Evolutionary conservation across 2,329 filamentous ascomycete genomes (phyloP), one percentile per base, ranked within the genome.

Genomic region (Xylaria polymorpha): DNA sequence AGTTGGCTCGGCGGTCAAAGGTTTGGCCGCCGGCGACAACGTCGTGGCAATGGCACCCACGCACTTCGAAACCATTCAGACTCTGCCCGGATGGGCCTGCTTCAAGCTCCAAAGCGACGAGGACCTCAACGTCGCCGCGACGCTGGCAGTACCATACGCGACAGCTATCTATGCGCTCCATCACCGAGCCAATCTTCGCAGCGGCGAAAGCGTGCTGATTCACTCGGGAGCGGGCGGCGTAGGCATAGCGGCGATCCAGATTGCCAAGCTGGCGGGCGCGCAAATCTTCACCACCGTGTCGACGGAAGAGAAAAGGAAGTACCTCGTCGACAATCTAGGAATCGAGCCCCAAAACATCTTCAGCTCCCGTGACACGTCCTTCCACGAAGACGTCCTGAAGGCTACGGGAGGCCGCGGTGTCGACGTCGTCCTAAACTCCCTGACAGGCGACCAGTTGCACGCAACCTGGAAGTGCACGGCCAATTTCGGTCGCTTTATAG

Each of bases 151-250:
- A 0, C 41, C 25, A 0, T 70, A 64, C 14, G 25, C 20, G 3
- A 64, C 67, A 1, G 67, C 67, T 20, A 5, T 70, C 1, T 66
- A 43, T 15, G 59, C 64, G 10, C 5, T 70, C 4, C 35, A 35
- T 3, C 22, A 70, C 20, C 59, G 46, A 3, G 67, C 60, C 1
- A 37, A 46, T 70, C 2, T 39, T 46, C 1, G 39, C 53, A 1
- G 64, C n/a, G n/a, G 64, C 0, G 67, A 70, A 4, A 64, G 55
- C 0, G 56, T 70, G 2, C 14, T 70, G 1, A 62, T 70, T 12
- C 64, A 71, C 35, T n/a, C 48, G 66, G 63, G 63, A 18, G 63
- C 63, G 2, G 63, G 63, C 1, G 55, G 55, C 20, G 63, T 60
- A 0, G 63, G 63, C 14, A 65, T 59, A 5, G 62, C 62, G 3